phyloP scores from a whole-genome alignment of 139 green algal species.

The Micractinium conductrix region DNA sequence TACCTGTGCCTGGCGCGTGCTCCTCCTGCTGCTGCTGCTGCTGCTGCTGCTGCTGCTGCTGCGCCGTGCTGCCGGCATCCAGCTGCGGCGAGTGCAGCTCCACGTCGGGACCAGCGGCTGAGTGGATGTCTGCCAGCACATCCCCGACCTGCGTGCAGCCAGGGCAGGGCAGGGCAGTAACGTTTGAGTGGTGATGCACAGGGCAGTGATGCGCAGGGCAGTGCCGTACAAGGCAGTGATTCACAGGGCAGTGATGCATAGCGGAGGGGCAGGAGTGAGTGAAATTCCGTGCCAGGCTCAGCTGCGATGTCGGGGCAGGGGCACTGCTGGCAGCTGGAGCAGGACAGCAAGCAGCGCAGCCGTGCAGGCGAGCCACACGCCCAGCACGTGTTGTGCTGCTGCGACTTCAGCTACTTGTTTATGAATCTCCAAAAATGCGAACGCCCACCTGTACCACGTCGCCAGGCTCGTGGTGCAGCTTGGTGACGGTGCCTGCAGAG shows the following conservation, averaged over 20 bases:
- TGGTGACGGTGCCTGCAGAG: slow-evolving; percentile 50
- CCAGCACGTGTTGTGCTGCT: too few species aligned
- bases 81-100: slow-evolving; percentile 14
- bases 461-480: slow-evolving; percentile 66
- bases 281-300: too few species aligned
- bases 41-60: slow-evolving; percentile 9
- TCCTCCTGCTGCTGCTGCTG: background rate
- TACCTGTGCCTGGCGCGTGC: slow-evolving; percentile 2
- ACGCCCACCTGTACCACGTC: slow-evolving; percentile 66
- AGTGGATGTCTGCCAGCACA: slow-evolving; percentile 73
- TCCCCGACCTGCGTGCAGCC: slow-evolving; percentile 67
- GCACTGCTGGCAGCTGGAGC: too few species aligned
- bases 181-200: too few species aligned
- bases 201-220: too few species aligned
- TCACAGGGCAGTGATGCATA: too few species aligned
- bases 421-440: too few species aligned
- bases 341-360: background rate
- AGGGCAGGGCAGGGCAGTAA: background rate
- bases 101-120: slow-evolving; percentile 8
- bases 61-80: background rate
- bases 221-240: too few species aligned
- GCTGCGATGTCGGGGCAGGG: too few species aligned
- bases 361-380: background rate
- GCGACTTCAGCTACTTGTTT: too few species aligned
- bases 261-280: too few species aligned